Percentiles rank a stretch among this genome's conserved stretches.
Conservation (phyloP, 495 filamentous ascomycete genomes). For the Aspergillus egyptiacus region DNA sequence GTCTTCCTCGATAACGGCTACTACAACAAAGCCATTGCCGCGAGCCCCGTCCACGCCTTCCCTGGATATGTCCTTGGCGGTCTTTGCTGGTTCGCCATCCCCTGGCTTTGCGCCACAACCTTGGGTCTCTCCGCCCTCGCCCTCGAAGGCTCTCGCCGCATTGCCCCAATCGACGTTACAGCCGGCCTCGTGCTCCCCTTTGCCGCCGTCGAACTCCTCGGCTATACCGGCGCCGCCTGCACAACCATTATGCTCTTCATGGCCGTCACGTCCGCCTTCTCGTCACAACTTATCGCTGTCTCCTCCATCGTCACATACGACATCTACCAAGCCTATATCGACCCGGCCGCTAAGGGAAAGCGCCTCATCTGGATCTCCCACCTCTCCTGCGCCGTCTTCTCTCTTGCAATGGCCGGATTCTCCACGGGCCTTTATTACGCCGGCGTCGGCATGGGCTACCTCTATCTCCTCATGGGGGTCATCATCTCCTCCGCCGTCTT, state of each 20-base stretch:
- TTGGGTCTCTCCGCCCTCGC: conserved; percentile 90
- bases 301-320: conserved; percentile 93
- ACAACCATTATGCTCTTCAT: conserved; percentile 89
- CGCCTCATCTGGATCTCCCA: conserved; percentile 85
- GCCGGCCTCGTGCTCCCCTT: conserved; percentile 86
- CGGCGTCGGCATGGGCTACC: conserved; percentile 64
- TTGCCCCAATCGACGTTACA: conserved; percentile 68
- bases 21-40: conserved; percentile 96
- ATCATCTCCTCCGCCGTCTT: conserved; percentile 84
- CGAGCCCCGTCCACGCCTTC: conserved; percentile 78
- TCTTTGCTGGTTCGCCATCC: conserved; percentile 91
- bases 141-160: conserved; percentile 66
- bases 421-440: conserved; percentile 72
- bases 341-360: conserved; percentile 60
- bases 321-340: conserved; percentile 63
- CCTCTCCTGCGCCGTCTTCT: conserved; percentile 65
- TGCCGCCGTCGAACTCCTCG: conserved; percentile 82
- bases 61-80: conserved; percentile 91
- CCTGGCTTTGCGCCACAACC: conserved; percentile 87
- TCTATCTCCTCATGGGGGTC: conserved; percentile 88
- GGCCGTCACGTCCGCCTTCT: conserved; percentile 88
- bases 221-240: conserved; percentile 78
- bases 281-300: conserved; percentile 86
- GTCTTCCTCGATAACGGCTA: conserved; percentile 79
- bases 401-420: conserved; percentile 79